Conservation (phyloP, 805 yeast species). For the Citeromyces matritensis region DNA sequence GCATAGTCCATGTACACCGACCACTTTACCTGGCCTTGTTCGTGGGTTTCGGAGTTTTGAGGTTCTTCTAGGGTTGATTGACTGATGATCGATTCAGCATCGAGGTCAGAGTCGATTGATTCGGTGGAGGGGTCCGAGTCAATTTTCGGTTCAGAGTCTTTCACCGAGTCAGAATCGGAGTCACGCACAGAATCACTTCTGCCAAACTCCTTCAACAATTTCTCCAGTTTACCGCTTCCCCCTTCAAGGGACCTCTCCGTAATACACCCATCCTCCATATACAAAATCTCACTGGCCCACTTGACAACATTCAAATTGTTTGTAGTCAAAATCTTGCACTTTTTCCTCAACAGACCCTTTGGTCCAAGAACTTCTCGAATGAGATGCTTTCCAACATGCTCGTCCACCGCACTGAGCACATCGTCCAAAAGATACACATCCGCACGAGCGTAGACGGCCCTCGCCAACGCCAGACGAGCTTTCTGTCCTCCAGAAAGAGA, state of each 20-base stretch:
- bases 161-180: not conserved
- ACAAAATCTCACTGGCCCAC: conserved; percentile 44
- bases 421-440: conserved; percentile 87
- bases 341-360: conserved; percentile 30
- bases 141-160: not conserved
- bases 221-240: conserved; percentile 12
- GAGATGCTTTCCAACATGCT: conserved; percentile 84
- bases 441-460: conserved; percentile 92
- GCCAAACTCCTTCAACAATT: conserved; percentile 19
- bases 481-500: conserved; percentile 96
- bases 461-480: conserved; percentile 85
- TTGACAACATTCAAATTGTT: conserved; percentile 39
- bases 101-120: conserved; percentile 3
- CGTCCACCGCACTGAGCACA: conserved; percentile 92
- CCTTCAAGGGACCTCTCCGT: conserved; percentile 31
- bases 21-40: conserved; percentile 42
- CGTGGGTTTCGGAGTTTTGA: conserved; percentile 35
- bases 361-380: conserved; percentile 37
- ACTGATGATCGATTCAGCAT: conserved; percentile 10
- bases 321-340: conserved; percentile 43
- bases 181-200: not conserved
- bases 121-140: not conserved
- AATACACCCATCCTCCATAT: conserved; percentile 37
- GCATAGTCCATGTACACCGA: conserved; percentile 37
- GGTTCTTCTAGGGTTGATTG: conserved; percentile 16